phyloP scores from a whole-genome alignment of 257 asterid genomes.

The Scutellaria baicalensis region DNA sequence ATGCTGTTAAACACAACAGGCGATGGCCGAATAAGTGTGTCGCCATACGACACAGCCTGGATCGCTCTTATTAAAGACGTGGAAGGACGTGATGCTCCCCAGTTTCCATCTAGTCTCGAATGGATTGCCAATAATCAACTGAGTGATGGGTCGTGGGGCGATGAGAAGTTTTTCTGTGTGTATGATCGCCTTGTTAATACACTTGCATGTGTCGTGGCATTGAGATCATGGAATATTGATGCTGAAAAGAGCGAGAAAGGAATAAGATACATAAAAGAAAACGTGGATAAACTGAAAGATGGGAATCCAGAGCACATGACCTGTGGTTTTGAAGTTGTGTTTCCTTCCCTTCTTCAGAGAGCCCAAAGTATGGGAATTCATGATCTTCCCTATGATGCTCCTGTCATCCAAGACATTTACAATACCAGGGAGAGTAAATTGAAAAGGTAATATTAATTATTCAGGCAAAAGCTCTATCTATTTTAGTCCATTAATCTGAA shows the following conservation, averaged over 20 bases:
- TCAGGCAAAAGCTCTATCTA: background rate
- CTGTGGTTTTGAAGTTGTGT: conserved; percentile 39
- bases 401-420: background rate
- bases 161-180: background rate
- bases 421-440: background rate
- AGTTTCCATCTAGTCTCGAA: conserved; percentile 25
- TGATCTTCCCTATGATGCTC: conserved; percentile 19
- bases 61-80: conserved; percentile 4
- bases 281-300: conserved; percentile 15
- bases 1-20: conserved; percentile 9
- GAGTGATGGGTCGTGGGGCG: conserved; percentile 56
- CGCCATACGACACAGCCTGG: conserved; percentile 28
- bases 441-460: background rate
- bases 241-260: conserved; percentile 10
- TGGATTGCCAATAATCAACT: conserved; percentile 39
- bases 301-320: conserved; percentile 27
- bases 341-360: conserved; percentile 29
- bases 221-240: conserved; percentile 29
- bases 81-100: conserved; percentile 13
- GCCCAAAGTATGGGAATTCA: conserved; percentile 25
- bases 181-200: conserved; percentile 37
- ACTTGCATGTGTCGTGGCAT: conserved; percentile 38
- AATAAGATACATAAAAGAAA: conserved; percentile 27
- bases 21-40: conserved; percentile 33
- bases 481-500: background rate